Base-by-base conservation (phyloP, 768 basidiomycete species). In the Russula abietina region DNA sequence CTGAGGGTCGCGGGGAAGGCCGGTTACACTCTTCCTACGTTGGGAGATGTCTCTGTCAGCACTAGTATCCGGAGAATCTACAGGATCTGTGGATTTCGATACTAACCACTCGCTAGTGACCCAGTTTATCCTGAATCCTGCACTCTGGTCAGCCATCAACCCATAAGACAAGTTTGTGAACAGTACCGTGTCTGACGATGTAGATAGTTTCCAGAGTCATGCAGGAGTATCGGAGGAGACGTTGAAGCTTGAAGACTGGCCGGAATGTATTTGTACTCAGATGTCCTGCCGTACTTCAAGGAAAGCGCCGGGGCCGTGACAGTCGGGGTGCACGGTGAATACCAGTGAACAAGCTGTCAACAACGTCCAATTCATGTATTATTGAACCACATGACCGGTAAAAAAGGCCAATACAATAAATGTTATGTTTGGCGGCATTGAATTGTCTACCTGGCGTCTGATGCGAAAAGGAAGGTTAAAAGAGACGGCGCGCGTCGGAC, bases 71-170 rank as follows among this genome's bases (percentile, higher is more conserved):
- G 43, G 11, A 19, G 19, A 10, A 9, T 43, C 16, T n/a, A 28
- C 48, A 22, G 48, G 11, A 32, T 36, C 16, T 19, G 5, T n/a
- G n/a, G n/a, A n/a, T n/a, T n/a, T n/a, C n/a, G 24, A 19, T 48
- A 63, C 81, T 70, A 59, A 88, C 90, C 91, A 91, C 52, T 76
- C 77, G 10, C 75, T 75, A 38, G 79, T 83, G 36, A 86, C 71
- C 89, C 89, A 92, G 74, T 88, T 91, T 62, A 86, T 68, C 69
- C 89, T 79, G 67, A 85, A 91, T 46, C 91, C 90, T 91, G 72
- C 14, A 19, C 19, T 33, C 61, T 52, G 61, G 53, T 62, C 61
- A 62, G 59, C 68, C 30, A 5, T 24, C 14, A 33, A 38, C 36
- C 30, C 7, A 22, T 10, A 58, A 36, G 26, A 38, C 36, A 50